Conservation (phyloP, 257 asterid species). For the Nicotiana sylvestris region DNA sequence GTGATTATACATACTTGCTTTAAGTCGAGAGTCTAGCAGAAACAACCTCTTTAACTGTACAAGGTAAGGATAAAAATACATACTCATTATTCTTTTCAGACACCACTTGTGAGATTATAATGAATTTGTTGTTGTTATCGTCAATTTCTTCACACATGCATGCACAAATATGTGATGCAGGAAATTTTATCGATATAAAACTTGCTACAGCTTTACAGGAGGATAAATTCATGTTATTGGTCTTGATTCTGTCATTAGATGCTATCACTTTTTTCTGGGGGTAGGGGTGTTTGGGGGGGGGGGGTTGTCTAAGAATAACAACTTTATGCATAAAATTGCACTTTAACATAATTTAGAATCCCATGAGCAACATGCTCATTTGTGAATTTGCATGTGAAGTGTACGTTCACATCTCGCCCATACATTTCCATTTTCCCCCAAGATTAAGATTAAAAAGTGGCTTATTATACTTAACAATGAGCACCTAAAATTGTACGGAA, state of each 20-base stretch:
- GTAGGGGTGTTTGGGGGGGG: too few species aligned
- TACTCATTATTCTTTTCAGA: too few species aligned
- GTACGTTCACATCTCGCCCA: background rate
- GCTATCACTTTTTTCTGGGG: too few species aligned
- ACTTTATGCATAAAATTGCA: background rate
- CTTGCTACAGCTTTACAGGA: background rate
- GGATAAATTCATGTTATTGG: background rate
- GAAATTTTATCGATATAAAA: too few species aligned
- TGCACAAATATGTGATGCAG: too few species aligned
- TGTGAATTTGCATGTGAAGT: background rate
- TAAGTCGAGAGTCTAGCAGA: fast-evolving
- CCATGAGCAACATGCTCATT: background rate
- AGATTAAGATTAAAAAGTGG: background rate
- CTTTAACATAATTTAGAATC: background rate
- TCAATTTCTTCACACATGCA: too few species aligned
- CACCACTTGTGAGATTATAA: too few species aligned
- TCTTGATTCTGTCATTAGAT: background rate
- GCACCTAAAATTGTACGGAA: background rate
- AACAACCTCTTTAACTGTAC: too few species aligned
- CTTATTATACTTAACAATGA: background rate
- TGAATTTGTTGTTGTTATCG: too few species aligned
- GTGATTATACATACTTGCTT: too few species aligned
- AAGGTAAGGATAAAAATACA: fast-evolving
- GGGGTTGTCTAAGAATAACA: background rate
- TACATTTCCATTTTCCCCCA: background rate